Conservation (phyloP, 2,329 filamentous ascomycete species). For the Emergomyces pasteurianus region DNA sequence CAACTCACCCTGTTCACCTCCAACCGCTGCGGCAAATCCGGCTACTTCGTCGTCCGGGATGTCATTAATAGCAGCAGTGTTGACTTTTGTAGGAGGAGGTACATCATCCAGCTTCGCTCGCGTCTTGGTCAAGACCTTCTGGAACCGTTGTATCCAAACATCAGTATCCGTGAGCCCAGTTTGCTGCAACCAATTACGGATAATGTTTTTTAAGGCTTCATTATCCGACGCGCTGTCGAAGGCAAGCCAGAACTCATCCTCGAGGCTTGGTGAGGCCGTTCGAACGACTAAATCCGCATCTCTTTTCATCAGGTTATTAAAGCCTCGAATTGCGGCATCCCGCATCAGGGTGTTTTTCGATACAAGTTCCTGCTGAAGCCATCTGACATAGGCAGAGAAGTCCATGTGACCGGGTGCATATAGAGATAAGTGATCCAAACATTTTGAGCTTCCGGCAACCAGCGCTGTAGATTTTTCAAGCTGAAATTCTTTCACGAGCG, state of each 20-base stretch:
- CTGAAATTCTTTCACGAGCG: constrained; percentile 70
- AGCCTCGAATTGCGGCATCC: constrained; percentile 71
- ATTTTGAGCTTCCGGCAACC: constrained; percentile 65
- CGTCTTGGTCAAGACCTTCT: constrained; percentile 80
- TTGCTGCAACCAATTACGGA: constrained; percentile 87
- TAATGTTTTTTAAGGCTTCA: constrained; percentile 70
- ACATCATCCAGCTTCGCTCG: constrained; percentile 50
- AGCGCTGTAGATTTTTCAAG: constrained; percentile 59
- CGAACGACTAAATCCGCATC: constrained; percentile 72
- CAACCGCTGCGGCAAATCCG: constrained; percentile 72
- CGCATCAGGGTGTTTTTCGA: constrained; percentile 58
- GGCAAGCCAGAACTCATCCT: constrained; percentile 84
- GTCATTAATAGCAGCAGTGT: constrained; percentile 48
- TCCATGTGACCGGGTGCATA: constrained; percentile 84
- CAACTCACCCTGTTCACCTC: constrained; percentile 48
- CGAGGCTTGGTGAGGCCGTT: constrained; percentile 64
- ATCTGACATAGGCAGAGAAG: constrained; percentile 69
- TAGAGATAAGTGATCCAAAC: constrained; percentile 79
- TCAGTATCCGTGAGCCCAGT: constrained; percentile 69
- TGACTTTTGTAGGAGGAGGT: constrained; percentile 22
- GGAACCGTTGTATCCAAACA: constrained; percentile 80
- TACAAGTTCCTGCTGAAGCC: constrained; percentile 65
- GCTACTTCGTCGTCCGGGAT: constrained; percentile 93
- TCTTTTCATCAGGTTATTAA: constrained; percentile 92
- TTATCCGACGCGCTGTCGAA: constrained; percentile 68